Conservation (phyloP, 108 stramenopile genomes). For the Cylindrotheca closterium region DNA sequence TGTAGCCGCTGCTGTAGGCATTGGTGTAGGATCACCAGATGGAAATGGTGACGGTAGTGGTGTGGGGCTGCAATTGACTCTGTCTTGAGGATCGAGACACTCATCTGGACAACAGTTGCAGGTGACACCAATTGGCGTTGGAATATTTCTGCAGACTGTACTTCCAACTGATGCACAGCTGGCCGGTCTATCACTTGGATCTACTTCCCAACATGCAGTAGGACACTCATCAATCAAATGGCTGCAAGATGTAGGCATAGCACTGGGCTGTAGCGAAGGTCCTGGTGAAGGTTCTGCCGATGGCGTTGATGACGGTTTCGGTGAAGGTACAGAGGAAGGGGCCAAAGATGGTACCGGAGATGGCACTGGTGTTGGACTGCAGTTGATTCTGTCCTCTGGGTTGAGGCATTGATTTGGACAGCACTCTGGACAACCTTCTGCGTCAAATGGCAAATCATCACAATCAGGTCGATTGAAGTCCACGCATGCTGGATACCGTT, state of each 20-base stretch:
- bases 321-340: slow-evolving; percentile 8
- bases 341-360: neutral
- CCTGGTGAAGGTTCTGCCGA: slow-evolving; percentile 8
- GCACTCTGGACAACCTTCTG: neutral
- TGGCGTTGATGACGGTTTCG: slow-evolving; percentile 1
- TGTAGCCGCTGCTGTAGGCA: too few species aligned
- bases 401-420: neutral
- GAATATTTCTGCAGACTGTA: too few species aligned
- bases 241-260: neutral
- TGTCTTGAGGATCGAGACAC: too few species aligned
- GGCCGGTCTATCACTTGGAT: too few species aligned
- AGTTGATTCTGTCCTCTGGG: neutral
- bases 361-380: neutral
- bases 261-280: neutral
- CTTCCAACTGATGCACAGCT: too few species aligned
- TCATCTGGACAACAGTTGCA: too few species aligned
- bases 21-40: too few species aligned
- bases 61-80: too few species aligned
- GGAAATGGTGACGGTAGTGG: too few species aligned
- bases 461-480: neutral
- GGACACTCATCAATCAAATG: too few species aligned
- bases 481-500: neutral
- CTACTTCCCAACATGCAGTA: too few species aligned
- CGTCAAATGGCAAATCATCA: neutral
- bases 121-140: too few species aligned